A percentile compares a stretch with the other conserved stretches of the same genome.
phyloP scores from a whole-genome alignment of 129 eudicot genomes.

The Cynara cardunculus region DNA sequence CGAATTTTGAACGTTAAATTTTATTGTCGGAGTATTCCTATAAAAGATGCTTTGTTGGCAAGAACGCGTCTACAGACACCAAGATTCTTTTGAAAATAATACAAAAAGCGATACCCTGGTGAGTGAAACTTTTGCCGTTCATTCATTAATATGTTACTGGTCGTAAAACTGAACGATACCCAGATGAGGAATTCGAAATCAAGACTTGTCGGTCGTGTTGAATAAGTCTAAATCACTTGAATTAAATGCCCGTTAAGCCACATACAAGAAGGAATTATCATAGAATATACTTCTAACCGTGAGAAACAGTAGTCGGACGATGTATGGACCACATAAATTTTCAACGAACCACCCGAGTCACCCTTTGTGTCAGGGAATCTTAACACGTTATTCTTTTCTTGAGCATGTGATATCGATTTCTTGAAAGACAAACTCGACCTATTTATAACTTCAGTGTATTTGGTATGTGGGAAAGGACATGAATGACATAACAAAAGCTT shows the following conservation, averaged over 20 bases:
- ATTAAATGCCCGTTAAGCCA: not conserved
- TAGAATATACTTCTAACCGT: not conserved
- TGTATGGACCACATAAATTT: not conserved
- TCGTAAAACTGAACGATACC: too few relatives aligned
- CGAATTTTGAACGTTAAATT: not conserved
- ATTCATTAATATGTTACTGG: not conserved
- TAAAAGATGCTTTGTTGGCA: not conserved
- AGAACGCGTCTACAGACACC: not conserved
- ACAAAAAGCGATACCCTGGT: not conserved
- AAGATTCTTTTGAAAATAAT: not conserved
- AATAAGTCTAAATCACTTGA: not conserved
- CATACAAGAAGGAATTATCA: not conserved
- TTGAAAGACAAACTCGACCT: not conserved
- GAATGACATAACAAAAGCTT: too few relatives aligned
- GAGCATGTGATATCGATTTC: not conserved
- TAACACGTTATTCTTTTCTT: not conserved
- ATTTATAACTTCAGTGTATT: too few relatives aligned
- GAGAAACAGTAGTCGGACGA: not conserved
- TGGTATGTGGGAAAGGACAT: too few relatives aligned
- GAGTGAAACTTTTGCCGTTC: not conserved
- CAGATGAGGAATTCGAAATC: not conserved
- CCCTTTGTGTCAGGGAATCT: not conserved
- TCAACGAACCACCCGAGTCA: not conserved
- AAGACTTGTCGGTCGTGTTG: not conserved
- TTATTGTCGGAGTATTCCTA: too few relatives aligned